A percentile compares a stretch with the other conserved stretches of the same genome.
Evolutionary conservation across 2,329 filamentous ascomycete genomes (phyloP).

Genomic region (Didymosphaeria variabile): DNA sequence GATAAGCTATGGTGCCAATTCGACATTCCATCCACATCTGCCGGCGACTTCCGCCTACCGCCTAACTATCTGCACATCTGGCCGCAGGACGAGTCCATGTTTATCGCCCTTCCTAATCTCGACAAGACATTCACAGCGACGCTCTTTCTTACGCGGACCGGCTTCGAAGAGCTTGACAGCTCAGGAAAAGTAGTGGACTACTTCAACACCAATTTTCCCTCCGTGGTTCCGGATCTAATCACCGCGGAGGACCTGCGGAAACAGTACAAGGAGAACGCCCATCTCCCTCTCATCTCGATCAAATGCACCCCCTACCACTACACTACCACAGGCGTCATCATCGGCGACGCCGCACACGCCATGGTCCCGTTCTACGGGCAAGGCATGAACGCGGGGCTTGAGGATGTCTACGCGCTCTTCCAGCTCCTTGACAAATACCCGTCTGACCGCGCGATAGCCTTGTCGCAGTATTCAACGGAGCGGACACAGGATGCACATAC

Average conservation of each 20-base stretch:
- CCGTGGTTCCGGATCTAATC: constrained; percentile 76
- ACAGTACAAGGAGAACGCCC: constrained; percentile 84
- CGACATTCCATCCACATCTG: constrained; percentile 68
- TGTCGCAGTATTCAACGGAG: constrained; percentile 77
- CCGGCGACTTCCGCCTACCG: constrained; percentile 76
- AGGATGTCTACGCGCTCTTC: constrained; percentile 92
- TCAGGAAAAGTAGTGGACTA: constrained; percentile 71
- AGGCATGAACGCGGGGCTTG: constrained; percentile 95
- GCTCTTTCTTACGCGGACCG: constrained; percentile 79
- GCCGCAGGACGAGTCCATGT: constrained; percentile 95
- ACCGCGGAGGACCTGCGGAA: constrained; percentile 71
- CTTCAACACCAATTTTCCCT: constrained; percentile 87
- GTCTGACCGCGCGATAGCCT: constrained; percentile 54
- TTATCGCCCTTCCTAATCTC: constrained; percentile 91
- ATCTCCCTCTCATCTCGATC: constrained; percentile 90
- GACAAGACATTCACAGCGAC: constrained; percentile 96
- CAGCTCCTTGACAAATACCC: constrained; percentile 77
- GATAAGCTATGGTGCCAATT: constrained; percentile 99
- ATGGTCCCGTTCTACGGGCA: constrained; percentile 99
- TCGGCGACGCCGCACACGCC: constrained; percentile 94
- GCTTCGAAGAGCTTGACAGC: constrained; percentile 74
- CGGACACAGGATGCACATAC: constrained; percentile 82
- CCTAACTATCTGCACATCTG: constrained; percentile 97
- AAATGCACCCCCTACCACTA: constrained; percentile 92
- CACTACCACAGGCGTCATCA: constrained; percentile 77